These are phyloP conservation scores for Osmanthus fragrans DNA, from an alignment of 257 asterid genomes.

Conservation along the genomic window DNA sequence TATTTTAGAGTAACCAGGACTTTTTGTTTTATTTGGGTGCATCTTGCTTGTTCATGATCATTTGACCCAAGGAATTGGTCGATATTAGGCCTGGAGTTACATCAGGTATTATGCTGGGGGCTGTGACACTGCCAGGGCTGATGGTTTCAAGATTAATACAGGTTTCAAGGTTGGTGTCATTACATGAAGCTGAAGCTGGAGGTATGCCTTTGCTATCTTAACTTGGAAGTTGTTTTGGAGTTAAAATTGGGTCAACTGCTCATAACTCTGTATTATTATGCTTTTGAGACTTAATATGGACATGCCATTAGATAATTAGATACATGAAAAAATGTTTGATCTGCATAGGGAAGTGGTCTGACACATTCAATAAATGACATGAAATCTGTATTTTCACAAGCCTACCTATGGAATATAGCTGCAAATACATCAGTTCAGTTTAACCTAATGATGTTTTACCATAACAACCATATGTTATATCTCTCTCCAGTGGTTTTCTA, in stretches of 20 bases:
- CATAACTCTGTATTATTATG: conserved; percentile 1
- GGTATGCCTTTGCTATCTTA: conserved; percentile 38
- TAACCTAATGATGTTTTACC: too few relatives aligned
- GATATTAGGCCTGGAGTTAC: conserved; percentile 81
- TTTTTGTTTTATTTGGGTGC: neutral
- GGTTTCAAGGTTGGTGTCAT: conserved; percentile 49
- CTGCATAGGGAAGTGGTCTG: too few relatives aligned
- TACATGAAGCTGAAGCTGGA: conserved; percentile 42
- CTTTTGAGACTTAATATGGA: neutral
- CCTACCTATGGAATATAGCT: too few relatives aligned
- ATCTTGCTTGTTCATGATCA: neutral
- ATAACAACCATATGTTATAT: neutral
- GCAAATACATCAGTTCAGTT: too few relatives aligned
- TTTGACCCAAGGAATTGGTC: conserved; percentile 7
- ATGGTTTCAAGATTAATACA: conserved; percentile 78
- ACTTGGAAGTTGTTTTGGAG: neutral
- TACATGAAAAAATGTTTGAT: too few relatives aligned
- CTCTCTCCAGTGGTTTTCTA: conserved; percentile 11
- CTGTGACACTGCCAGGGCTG: conserved; percentile 82
- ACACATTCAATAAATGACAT: too few relatives aligned
- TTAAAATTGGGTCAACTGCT: neutral
- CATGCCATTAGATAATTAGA: too few relatives aligned
- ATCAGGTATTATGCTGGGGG: conserved; percentile 84
- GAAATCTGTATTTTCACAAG: too few relatives aligned
- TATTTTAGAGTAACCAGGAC: neutral